Conservation (phyloP, 768 basidiomycete species). For the Asterophora lycoperdoides region DNA sequence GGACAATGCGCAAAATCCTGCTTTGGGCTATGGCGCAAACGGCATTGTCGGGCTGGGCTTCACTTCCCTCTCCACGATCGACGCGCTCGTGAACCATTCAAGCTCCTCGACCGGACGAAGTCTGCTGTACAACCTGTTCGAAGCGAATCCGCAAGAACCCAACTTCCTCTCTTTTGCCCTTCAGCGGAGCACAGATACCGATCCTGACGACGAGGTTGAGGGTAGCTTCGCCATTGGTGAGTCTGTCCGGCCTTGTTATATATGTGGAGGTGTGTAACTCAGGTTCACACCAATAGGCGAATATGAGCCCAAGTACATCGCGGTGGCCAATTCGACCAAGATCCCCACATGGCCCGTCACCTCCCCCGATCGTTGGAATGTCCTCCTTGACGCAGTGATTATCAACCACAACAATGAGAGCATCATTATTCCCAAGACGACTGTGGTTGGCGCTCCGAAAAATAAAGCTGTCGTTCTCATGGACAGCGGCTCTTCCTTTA, state of each 20-base stretch:
- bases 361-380: slow-evolving; percentile 67
- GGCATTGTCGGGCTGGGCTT: slow-evolving; percentile 81
- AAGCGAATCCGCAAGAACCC: slow-evolving; percentile 60
- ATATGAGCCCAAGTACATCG: slow-evolving; percentile 56
- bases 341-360: slow-evolving; percentile 73
- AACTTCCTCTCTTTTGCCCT: slow-evolving; percentile 81
- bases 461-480: slow-evolving; percentile 73
- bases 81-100: slow-evolving; percentile 53
- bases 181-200: slow-evolving; percentile 51
- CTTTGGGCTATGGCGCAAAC: slow-evolving; percentile 62
- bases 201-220: slow-evolving; percentile 41
- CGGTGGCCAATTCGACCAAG: slow-evolving; percentile 49
- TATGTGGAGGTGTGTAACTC: neutral
- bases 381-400: slow-evolving; percentile 71
- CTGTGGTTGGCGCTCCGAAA: slow-evolving; percentile 52
- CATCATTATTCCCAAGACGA: slow-evolving; percentile 48
- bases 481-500: slow-evolving; percentile 80
- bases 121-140: slow-evolving; percentile 73
- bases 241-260: slow-evolving; percentile 11
- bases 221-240: slow-evolving; percentile 73
- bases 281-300: slow-evolving; percentile 44
- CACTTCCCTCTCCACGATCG: slow-evolving; percentile 69
- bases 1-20: slow-evolving; percentile 62
- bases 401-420: slow-evolving; percentile 53
- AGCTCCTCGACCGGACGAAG: slow-evolving; percentile 59